A percentile compares a stretch with the other conserved stretches of the same genome.
Conservation (phyloP, 106 monocot genomes). For the Agapanthus africanus region DNA sequence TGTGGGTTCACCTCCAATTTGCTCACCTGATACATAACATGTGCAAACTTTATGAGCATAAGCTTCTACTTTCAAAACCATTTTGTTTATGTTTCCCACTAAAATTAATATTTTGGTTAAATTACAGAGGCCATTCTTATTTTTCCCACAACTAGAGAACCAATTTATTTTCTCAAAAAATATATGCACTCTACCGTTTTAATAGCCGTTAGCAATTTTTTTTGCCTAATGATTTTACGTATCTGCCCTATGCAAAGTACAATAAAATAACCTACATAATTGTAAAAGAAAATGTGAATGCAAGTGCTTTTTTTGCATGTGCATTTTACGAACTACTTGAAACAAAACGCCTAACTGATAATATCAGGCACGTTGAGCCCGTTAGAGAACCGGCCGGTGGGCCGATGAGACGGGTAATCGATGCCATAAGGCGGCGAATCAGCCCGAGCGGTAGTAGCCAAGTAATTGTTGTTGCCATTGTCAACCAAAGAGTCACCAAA, state of each 20-base stretch:
- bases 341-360: slow-evolving; percentile 35
- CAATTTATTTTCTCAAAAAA: too few species aligned
- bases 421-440: slow-evolving; percentile 75
- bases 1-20: slow-evolving; percentile 22
- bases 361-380: slow-evolving; percentile 88
- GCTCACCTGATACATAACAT: slow-evolving; percentile 33
- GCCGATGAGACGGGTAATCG: slow-evolving; percentile 50
- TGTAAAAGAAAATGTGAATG: background rate
- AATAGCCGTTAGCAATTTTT: too few species aligned
- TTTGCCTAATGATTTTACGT: too few species aligned
- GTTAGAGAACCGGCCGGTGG: slow-evolving; percentile 84
- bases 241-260: background rate
- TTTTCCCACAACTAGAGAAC: too few species aligned
- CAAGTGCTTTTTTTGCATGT: background rate
- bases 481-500: slow-evolving; percentile 89
- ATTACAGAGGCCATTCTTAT: too few species aligned
- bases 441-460: slow-evolving; percentile 70
- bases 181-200: too few species aligned
- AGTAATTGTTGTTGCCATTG: slow-evolving; percentile 87
- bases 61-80: too few species aligned
- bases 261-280: background rate
- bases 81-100: too few species aligned
- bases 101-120: too few species aligned
- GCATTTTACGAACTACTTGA: too few species aligned
- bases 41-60: too few species aligned